Conservation (phyloP, 108 stramenopile species). For the Nannochloropsis salina region DNA sequence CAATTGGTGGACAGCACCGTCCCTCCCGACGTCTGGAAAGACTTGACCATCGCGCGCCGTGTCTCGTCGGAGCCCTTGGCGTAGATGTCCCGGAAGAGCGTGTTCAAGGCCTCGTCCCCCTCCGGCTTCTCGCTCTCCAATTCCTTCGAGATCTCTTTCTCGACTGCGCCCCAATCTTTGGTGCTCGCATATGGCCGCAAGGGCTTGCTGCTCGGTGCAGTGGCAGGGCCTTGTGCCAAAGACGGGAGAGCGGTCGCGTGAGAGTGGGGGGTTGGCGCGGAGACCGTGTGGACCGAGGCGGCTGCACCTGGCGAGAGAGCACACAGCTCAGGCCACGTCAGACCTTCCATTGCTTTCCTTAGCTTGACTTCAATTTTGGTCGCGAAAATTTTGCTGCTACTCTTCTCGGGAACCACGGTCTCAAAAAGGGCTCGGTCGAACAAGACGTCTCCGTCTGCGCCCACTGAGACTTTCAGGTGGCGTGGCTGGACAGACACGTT, state of each 20-base stretch:
- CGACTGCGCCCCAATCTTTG: constrained; percentile 43
- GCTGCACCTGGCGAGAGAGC: not conserved
- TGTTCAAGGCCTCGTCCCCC: constrained; percentile 91
- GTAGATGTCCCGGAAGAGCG: constrained; percentile 92
- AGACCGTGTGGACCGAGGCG: not conserved
- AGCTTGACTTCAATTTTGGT: constrained; percentile 26
- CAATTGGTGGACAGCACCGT: constrained; percentile 94
- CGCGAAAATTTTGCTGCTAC: constrained; percentile 26
- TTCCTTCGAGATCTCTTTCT: constrained; percentile 56
- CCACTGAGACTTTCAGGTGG: constrained; percentile 28
- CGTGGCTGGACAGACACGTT: constrained; percentile 22
- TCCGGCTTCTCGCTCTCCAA: constrained; percentile 89
- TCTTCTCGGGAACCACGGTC: constrained; percentile 35
- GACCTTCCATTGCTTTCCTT: too few species aligned
- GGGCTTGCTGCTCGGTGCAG: constrained; percentile 13
- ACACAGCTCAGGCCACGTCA: not conserved
- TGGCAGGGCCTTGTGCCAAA: not conserved
- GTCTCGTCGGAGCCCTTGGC: constrained; percentile 74
- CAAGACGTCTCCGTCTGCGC: constrained; percentile 25
- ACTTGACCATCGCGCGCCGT: constrained; percentile 90
- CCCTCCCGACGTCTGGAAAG: constrained; percentile 91
- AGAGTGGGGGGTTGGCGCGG: not conserved
- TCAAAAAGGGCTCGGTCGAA: constrained; percentile 37
- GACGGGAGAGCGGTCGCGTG: not conserved
- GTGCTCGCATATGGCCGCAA: constrained; percentile 40